Percentiles rank a stretch among this genome's conserved stretches.
Conservation (phyloP, 129 eudicot species). For the Pseudognaphalium luteoalbum region DNA sequence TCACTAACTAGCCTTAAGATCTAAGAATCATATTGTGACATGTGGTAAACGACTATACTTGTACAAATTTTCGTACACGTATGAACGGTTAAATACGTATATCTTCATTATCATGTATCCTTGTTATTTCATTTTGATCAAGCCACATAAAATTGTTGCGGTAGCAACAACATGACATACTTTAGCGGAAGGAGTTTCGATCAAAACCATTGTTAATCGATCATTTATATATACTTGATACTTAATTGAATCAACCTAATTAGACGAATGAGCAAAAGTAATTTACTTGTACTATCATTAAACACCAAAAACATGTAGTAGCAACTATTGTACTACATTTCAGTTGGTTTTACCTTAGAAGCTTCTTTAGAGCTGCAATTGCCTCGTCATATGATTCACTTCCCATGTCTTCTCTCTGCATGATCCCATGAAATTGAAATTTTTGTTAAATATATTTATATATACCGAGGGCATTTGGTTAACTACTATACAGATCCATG, state of each 20-base stretch:
- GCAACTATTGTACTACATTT: background rate
- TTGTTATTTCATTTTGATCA: background rate
- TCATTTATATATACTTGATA: background rate
- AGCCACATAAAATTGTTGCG: background rate
- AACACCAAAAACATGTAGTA: background rate
- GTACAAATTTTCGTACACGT: background rate
- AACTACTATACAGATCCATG: background rate
- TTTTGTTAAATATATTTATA: too few relatives aligned
- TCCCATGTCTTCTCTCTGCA: constrained; percentile 86
- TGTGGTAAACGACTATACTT: background rate
- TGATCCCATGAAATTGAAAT: background rate
- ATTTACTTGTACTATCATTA: too few relatives aligned
- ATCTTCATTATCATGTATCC: background rate
- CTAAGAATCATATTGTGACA: background rate
- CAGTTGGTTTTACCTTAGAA: constrained; percentile 56
- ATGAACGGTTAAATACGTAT: background rate
- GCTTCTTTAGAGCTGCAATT: constrained; percentile 79
- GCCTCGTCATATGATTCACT: constrained; percentile 79
- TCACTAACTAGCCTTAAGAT: background rate
- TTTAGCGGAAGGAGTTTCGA: background rate
- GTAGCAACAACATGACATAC: background rate
- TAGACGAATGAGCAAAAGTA: too few relatives aligned
- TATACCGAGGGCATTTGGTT: too few relatives aligned
- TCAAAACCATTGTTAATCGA: background rate
- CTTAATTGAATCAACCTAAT: too few relatives aligned